Base-by-base conservation (phyloP, 2,329 filamentous ascomycete species). In the Coniochaeta sp. region DNA sequence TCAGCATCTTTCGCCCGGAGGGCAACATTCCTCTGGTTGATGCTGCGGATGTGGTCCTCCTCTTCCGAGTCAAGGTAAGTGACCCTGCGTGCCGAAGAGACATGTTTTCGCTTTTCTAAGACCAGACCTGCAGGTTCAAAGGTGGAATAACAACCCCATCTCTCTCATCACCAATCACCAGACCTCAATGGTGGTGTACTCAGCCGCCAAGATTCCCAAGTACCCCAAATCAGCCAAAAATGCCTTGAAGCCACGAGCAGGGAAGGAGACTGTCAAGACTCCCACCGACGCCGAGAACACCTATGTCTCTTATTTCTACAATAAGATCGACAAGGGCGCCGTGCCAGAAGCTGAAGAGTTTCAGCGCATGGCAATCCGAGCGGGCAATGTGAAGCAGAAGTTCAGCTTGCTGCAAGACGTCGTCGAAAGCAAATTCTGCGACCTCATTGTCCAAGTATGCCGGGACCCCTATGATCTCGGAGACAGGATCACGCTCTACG, bases 371-470 rank as follows among this genome's bases (percentile, higher is more conserved):
- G 69, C 71, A 2, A 60, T 67, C 0, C 71, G 71, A 42, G 81
- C 83, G 0, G 62, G 70, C 40, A 79, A 79, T 50, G 47, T 76
- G 54, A 80, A 73, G 52, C 68, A 81, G 10, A 91, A 89, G 68
- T 88, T 87, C 66, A 77, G 77, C 38, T 75, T 88, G 19, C 79
- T 97, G 58, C 79, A 87, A 64, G 83, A 92, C 65, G 73, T 91
- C 1, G 67, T 74, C 2, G 74, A 80, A 0, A 71, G 72, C 16
- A 76, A 67, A 0, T 96, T 88, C 68, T 85, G 81, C 66, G 85
- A 96, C 69, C 69, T 96, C 1, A 76, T 90, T 19, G 91, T 83
- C 1, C 82, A 93, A 68, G 84, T 96, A 2, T 81, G 92, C 55
- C 77, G 72, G 54, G 73, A 77, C 2, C 81, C 81, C 0, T 78